Conservation (phyloP, 2,329 filamentous ascomycete genomes). For the Gliomastix tumulicola region DNA sequence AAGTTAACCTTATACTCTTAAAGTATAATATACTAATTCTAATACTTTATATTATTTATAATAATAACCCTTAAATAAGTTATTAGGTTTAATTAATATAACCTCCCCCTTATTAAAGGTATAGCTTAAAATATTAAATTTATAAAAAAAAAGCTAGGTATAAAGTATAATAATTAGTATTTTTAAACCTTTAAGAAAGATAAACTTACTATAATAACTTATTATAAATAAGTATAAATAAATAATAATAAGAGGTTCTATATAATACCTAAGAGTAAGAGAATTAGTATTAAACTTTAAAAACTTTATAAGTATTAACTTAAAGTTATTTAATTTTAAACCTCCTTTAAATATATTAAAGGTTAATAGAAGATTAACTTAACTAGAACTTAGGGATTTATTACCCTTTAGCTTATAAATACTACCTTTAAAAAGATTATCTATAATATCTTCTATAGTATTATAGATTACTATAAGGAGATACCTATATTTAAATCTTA, state of each 20-base stretch:
- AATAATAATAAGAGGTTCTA: background rate
- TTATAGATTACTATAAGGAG: no score
- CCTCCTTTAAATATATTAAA: no score
- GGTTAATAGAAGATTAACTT: no score
- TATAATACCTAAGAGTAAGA: no score
- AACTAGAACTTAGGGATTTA: no score
- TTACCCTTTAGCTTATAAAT: no score
- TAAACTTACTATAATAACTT: constrained; percentile 1
- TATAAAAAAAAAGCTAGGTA: background rate
- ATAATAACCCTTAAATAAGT: background rate
- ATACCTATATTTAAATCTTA: no score
- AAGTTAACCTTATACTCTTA: background rate
- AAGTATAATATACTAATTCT: background rate
- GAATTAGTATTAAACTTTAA: no score
- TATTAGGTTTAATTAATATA: background rate
- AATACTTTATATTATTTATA: background rate
- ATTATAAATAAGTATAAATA: background rate
- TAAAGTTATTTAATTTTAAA: no score
- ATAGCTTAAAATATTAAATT: constrained; percentile 1
- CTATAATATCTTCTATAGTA: no score
- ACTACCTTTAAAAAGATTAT: no score
- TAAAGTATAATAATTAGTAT: background rate
- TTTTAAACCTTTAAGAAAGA: background rate
- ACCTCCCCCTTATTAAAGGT: background rate
- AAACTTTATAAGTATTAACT: no score